Evolutionary conservation across 2,329 filamentous ascomycete species (phyloP), one percentile per base, ranked within the genome.

Genomic region (Passalora sequoiae): DNA sequence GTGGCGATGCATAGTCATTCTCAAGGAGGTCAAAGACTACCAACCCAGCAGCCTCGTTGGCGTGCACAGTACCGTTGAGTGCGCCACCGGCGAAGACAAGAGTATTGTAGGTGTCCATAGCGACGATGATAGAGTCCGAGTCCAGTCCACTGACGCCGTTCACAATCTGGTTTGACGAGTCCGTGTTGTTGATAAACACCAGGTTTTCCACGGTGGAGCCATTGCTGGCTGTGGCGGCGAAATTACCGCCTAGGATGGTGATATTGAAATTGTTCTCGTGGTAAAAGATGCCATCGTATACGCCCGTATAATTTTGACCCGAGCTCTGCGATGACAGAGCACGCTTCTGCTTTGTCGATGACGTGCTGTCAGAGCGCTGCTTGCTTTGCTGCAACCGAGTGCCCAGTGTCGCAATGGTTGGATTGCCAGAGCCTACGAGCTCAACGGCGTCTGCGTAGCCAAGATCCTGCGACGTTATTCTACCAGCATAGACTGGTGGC

Each of bases 201-300:
- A 98, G 70, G 57, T 96, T 97, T 53, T 88, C 74, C 47, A 96
- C 74, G 4, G 75, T 73, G 3, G 83, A 80, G 16, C 82, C 86
- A 54, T 89, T 78, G 6, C 75, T 76, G 10, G 77, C 78, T 21
- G 73, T 78, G 1, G 86, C 82, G 6, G 78, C 77, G 62, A 98
- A 98, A 57, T 89, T 87, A 1, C 92, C 92, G 37, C 83, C 92
- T 20, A 97, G 73, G 28, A 97, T 78, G 0, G 92, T 97, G 44
- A 94, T 74, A 64, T 96, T 96, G 51, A 79, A 76, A 46, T 71
- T 72, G 50, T 80, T 78, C 12, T 75, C 72, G 28, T 76, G 77
- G 63, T 94, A 88, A 60, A 94, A 95, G 2, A 81, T 69, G 21
- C 88, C 92, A 6, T 85, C 80, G 16, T 83, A 73, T n/a, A 94